Percentiles rank a stretch among this genome's conserved stretches.
These are phyloP conservation scores for Dioscorea alata DNA, from an alignment of 106 monocot genomes.

Conservation along the genomic window DNA sequence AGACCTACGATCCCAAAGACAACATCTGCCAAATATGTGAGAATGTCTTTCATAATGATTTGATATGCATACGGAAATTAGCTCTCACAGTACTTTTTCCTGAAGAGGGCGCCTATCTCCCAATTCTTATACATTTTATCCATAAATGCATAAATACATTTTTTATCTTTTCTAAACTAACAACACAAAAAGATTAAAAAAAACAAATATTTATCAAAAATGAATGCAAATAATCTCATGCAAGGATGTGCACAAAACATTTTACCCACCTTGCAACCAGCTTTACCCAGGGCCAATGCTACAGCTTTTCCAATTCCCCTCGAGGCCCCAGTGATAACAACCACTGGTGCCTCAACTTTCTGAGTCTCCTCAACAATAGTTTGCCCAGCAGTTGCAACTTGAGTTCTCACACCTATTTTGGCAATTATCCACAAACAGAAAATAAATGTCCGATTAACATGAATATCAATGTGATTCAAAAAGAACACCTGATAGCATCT, in stretches of 20 bases:
- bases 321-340: constrained; percentile 88
- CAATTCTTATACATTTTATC: neutral
- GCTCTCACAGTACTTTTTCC: no score
- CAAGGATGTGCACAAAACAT: neutral
- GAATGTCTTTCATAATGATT: no score
- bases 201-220: neutral
- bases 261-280: constrained; percentile 84
- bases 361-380: constrained; percentile 30
- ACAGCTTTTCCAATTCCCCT: constrained; percentile 92
- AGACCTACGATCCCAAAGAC: no score
- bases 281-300: constrained; percentile 79
- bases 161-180: neutral
- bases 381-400: constrained; percentile 44
- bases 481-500: neutral
- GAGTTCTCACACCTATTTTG: constrained; percentile 50
- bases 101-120: neutral
- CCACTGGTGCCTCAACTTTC: constrained; percentile 65
- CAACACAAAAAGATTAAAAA: neutral
- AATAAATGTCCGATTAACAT: neutral
- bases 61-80: no score
- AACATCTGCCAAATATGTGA: no score
- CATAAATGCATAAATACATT: neutral
- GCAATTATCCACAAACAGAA: neutral
- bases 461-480: neutral
- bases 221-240: neutral